Percentiles rank a stretch among this genome's conserved stretches.
These are phyloP conservation scores for Perkinsus chesapeaki DNA, from an alignment of 169 alveolate species.

Conservation along the genomic window DNA sequence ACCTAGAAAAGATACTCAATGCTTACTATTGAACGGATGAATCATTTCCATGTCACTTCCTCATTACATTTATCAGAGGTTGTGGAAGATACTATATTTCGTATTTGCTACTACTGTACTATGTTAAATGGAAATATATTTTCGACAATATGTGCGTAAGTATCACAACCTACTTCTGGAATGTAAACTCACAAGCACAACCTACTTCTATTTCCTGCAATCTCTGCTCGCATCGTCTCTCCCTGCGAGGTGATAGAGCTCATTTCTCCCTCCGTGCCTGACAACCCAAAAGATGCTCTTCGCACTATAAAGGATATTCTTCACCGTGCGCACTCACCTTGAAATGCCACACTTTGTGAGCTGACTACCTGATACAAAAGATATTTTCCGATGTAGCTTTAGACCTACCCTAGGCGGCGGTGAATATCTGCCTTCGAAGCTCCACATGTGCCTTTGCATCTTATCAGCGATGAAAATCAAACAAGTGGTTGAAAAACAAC, in stretches of 20 bases:
- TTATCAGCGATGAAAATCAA: neutral
- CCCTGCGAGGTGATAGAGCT: neutral
- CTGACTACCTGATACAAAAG: neutral
- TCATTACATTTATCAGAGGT: no score
- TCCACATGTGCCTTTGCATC: neutral
- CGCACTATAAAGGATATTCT: neutral
- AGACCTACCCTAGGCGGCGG: neutral
- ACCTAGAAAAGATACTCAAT: neutral
- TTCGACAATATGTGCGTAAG: no score
- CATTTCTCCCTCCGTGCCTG: neutral
- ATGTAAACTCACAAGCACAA: no score
- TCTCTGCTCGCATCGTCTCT: neutral
- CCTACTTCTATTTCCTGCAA: neutral
- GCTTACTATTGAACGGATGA: no score
- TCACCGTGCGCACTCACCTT: neutral
- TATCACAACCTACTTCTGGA: no score
- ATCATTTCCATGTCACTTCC: no score
- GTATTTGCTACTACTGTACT: no score
- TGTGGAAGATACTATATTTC: no score
- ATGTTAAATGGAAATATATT: no score
- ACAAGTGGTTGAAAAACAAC: neutral
- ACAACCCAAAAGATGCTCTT: neutral
- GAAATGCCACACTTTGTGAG: neutral
- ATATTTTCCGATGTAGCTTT: neutral
- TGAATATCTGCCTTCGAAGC: neutral